A percentile compares a stretch with the other conserved stretches of the same genome.
Evolutionary conservation across 768 basidiomycete genomes (phyloP).

Genomic region (Hericium coralloides): DNA sequence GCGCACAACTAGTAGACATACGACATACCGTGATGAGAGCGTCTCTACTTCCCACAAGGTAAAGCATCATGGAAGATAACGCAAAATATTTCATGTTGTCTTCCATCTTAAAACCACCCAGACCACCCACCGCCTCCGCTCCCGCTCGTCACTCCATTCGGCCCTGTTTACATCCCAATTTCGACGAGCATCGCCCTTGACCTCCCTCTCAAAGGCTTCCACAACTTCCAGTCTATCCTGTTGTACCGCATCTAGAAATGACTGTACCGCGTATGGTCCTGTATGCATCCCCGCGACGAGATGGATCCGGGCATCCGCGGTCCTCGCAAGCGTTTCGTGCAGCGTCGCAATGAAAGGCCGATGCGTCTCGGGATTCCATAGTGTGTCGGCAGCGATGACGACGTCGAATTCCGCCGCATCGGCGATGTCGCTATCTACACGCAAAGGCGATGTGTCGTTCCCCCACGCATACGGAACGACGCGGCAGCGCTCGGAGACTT

Average conservation of each 20-base stretch:
- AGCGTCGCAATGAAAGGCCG: conserved; percentile 44
- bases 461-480: conserved; percentile 63
- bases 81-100: background rate
- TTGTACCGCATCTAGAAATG: conserved; percentile 39
- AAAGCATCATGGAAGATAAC: background rate
- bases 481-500: conserved; percentile 36
- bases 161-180: conserved; percentile 44
- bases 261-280: conserved; percentile 60
- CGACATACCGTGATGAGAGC: too few relatives aligned
- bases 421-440: conserved; percentile 16
- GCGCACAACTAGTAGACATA: too few relatives aligned
- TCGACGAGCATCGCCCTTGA: conserved; percentile 29
- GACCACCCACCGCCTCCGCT: conserved; percentile 62
- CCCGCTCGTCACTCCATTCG: conserved; percentile 54
- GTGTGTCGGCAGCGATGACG: conserved; percentile 64
- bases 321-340: conserved; percentile 34
- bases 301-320: conserved; percentile 40
- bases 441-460: conserved; percentile 29
- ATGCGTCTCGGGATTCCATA: conserved; percentile 68
- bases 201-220: conserved; percentile 38
- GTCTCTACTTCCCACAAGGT: too few relatives aligned
- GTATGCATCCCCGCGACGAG: conserved; percentile 73
- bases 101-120: conserved; percentile 35
- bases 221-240: conserved; percentile 38
- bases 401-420: conserved; percentile 42